Conservation (phyloP, 257 asterid genomes). For the Solanum pinnatisectum region DNA sequence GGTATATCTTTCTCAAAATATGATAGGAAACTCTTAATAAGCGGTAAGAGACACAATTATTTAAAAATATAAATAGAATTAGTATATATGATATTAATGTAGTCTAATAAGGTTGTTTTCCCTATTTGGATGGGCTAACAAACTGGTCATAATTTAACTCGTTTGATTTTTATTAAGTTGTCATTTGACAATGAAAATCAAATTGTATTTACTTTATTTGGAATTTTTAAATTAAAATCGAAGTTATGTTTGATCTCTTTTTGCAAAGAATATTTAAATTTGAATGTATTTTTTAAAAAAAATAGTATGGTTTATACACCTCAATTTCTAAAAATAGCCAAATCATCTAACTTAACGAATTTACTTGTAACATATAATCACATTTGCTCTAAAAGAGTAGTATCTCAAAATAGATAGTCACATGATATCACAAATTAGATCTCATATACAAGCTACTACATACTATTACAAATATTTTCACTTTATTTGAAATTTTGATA, state of each 20-base stretch:
- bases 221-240: neutral
- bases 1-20: too few species aligned
- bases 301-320: neutral
- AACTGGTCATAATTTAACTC: neutral
- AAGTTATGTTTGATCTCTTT: neutral
- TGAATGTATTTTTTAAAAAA: neutral
- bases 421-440: neutral
- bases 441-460: too few species aligned
- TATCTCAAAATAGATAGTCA: neutral
- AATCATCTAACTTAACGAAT: neutral
- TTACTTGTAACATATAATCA: neutral
- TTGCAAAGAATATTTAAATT: neutral
- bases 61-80: too few species aligned
- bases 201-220: neutral
- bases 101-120: too few species aligned
- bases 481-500: too few species aligned
- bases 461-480: neutral
- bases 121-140: neutral
- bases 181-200: neutral
- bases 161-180: neutral
- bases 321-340: neutral
- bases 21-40: too few species aligned
- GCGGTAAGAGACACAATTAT: too few species aligned
- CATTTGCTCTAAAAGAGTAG: neutral
- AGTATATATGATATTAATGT: too few species aligned